Evolutionary conservation across 1,284 basidiomycete genomes (phyloP), one percentile per base, ranked within the genome.

Genomic region (Singerocomus rubriflavus): DNA sequence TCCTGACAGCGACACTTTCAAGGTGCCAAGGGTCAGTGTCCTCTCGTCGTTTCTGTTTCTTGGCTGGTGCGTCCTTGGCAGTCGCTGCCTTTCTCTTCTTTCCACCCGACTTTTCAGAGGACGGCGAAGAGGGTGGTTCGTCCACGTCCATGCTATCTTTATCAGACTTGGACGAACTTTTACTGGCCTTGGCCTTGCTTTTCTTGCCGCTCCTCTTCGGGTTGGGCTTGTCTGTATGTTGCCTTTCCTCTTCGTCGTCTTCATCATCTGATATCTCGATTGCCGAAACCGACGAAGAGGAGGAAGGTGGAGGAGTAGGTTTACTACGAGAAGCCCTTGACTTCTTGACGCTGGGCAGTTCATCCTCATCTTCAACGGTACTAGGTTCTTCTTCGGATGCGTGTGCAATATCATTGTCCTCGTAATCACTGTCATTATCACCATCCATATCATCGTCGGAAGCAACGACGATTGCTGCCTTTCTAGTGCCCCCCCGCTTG

Each of bases 11-110:
- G 7, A 75, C 69, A 4, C 80, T 80, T 33, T 77, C 76, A 6
- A 96, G 80, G 53, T 83, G 84, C 93, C 92, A 95, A 4, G 88
- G 89, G 61, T 93, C 91, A 27, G 72, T 78, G 43, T 85, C 80
- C 36, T 83, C 78, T 32, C 87, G 79, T 40, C 71, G 71, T 63
- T 83, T 86, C 60, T 79, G 75, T 65, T 81, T 82, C 64, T 85
- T 85, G 33, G 73, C 71, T 0, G 82, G 79, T 42, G 73, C 73
- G 9, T 76, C 74, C 44, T 75, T 73, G 44, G 73, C 67, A 14
- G 68, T 68, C 10, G 69, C 44, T 13, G 65, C 72, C 64, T 82
- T 84, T 46, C 75, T 71, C 64, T 81, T 84, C 65, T 66, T 81
- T 46, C 74, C 79, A 39, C 73, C 72, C 0, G 68, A 63, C 38